Base-by-base conservation (phyloP, 2,329 filamentous ascomycete species). In the Mycosphaerelloides madeirae region DNA sequence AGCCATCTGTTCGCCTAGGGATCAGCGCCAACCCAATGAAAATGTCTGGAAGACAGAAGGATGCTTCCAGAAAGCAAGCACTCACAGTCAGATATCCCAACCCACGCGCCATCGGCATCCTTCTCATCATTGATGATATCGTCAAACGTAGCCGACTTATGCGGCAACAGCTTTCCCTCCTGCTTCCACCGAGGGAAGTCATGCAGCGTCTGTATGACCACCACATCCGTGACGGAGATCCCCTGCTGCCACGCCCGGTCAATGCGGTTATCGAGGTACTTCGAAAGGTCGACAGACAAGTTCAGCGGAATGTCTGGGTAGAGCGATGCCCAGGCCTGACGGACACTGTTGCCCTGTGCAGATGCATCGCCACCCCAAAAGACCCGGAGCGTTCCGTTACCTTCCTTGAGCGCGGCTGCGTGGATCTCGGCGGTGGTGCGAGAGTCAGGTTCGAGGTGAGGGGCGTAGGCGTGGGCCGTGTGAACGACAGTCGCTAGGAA, bases 231-330 rank as follows among this genome's bases (percentile, higher is more conserved):
- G 1, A 77, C 58, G 44, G 74, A 70, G 29, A 67, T 57, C 11
- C 49, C 53, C 22, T 49, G 19, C 14, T 50, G 42, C 25, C 49
- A 41, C 13, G 38, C 49, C 3, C 41, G 47, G 50, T 80, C 74
- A 6, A 78, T 52, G 6, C 62, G 62, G 14, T 53, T 63, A 43
- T 77, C 71, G 50, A 75, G 75, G 49, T 79, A 79, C 53, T 79
- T 79, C 46, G 75, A 77, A 0, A 79, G 55, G 46, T 78, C 75
- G 33, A 78, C 73, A 0, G 76, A 78, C 29, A 77, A 38, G 51
- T 79, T 76, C 13, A 79, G 66, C 3, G 66, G 72, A 46, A 78
- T 70, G 7, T 68, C 68, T 0, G 75, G 75, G 51, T 77, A 79
- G 0, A 64, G 61, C 1, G 55, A 49, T 49, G 75, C 72, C 48